Percentiles rank a stretch among this genome's conserved stretches.
These are phyloP conservation scores for maize (Zea mays) DNA, from an alignment of 176 grass and related monocot genomes.

Conservation along the genomic window DNA sequence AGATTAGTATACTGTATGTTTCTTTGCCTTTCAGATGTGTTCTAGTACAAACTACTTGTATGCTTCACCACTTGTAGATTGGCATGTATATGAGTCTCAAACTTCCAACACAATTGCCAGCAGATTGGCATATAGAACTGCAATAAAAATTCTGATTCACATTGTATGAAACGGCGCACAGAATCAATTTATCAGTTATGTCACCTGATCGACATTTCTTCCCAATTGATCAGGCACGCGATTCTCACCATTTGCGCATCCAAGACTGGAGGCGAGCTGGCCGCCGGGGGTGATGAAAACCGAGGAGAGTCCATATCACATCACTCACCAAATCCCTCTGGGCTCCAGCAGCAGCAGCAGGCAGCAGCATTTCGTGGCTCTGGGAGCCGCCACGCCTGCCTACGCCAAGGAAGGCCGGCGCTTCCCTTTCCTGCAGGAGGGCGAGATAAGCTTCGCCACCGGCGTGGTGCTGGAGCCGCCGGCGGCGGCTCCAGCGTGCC, in stretches of 20 bases:
- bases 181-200: background rate
- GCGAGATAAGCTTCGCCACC: constrained; percentile 44
- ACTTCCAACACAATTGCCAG: background rate
- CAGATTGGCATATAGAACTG: background rate
- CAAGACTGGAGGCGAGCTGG: constrained; percentile 53
- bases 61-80: background rate
- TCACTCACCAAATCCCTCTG: constrained; percentile 31
- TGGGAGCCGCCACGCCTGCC: constrained; percentile 21
- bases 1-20: background rate
- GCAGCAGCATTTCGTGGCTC: constrained; percentile 34
- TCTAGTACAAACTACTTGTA: too few relatives aligned
- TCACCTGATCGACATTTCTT: constrained; percentile 4
- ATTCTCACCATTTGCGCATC: constrained; percentile 47
- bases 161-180: background rate
- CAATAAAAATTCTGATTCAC: background rate
- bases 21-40: background rate
- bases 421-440: constrained; percentile 65
- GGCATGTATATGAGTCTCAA: background rate
- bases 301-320: constrained; percentile 48
- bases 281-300: constrained; percentile 46
- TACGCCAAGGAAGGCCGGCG: constrained; percentile 52
- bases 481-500: constrained; percentile 24
- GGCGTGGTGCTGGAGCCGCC: constrained; percentile 35
- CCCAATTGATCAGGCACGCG: constrained; percentile 47
- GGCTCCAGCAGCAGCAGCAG: constrained; percentile 32